Evolutionary conservation across 1,284 basidiomycete species (phyloP), one percentile per base, ranked within the genome.

Genomic region (Malassezia arunalokei): DNA sequence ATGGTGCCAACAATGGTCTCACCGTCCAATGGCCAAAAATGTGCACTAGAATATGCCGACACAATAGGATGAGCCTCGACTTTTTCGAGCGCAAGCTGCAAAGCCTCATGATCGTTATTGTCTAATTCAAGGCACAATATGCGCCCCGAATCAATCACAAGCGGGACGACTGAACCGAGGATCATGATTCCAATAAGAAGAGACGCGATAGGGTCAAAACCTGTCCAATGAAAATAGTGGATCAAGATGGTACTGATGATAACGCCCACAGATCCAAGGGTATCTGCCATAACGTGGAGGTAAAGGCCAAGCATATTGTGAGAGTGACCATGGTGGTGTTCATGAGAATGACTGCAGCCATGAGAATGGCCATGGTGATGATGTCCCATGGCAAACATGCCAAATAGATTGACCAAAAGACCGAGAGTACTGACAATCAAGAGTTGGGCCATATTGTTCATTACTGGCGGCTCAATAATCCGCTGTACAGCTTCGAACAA

Each of bases 271-370:
- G 88, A 91, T 40, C 89, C 89, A 15, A 77, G 68, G 27, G 76
- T 77, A 49, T 77, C 76, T 15, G 76, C 76, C 70, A 77, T 73
- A 33, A 77, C 76, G 57, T 77, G 76, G 56, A 98, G 76, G 73
- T 98, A 98, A 11, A 98, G 90, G n/a, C 94, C 94, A 43, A 90
- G 85, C 94, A 99, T 99, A 73, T 98, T 98, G 75, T 98, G 89
- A 73, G 86, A 89, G 33, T 65, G 65, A 8, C 63, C 63, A 24
- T 75, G 71, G 24, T 54, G 46, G 24, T 59, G 57, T 0, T 43
- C 43, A 38, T 30, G n/a, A 29, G 5, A 11, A 45, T 40, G 38
- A 20, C 32, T 15, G 17, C 29, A 28, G 11, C 43, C 43, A 43
- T 56, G 63, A 8, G 42, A 50, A 29, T 63, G 62, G 6, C 52